phyloP scores from a whole-genome alignment of 306 rosid genomes.

The Castanopsis chinensis region DNA sequence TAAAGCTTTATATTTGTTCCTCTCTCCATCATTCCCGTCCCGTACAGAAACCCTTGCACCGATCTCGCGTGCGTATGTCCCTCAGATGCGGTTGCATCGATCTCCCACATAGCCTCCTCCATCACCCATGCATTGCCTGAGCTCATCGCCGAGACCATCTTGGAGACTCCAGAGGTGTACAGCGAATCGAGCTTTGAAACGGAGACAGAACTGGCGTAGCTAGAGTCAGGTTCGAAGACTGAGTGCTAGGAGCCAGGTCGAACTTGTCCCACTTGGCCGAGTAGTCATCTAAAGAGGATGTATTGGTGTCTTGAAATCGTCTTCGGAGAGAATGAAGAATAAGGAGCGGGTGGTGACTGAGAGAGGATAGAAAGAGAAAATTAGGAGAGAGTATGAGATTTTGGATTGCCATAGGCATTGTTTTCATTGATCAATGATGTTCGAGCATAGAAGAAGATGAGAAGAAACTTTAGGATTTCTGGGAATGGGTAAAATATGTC shows the following conservation, averaged over 20 bases:
- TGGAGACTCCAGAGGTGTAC: conserved; percentile 55
- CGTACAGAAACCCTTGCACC: conserved; percentile 68
- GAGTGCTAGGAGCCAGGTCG: conserved; percentile 93
- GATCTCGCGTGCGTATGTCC: conserved; percentile 71
- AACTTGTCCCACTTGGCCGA: conserved; percentile 88
- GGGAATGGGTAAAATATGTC: too few species aligned
- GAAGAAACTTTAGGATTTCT: too few species aligned
- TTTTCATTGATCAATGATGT: not conserved
- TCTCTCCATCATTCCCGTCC: conserved; percentile 72
- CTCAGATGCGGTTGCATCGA: conserved; percentile 42
- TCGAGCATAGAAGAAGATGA: too few species aligned
- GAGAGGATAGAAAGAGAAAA: conserved; percentile 26
- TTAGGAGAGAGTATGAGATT: conserved; percentile 29
- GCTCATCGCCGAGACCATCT: conserved; percentile 49
- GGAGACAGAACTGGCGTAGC: conserved; percentile 8
- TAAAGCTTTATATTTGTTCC: conserved; percentile 62
- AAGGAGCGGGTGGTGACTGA: conserved; percentile 54
- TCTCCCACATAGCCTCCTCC: conserved; percentile 61
- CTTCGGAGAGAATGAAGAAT: conserved; percentile 74
- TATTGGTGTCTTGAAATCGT: conserved; percentile 54
- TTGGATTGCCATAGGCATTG: conserved; percentile 27
- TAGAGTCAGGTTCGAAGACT: conserved; percentile 59
- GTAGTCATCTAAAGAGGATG: conserved; percentile 17
- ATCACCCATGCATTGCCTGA: conserved; percentile 45
- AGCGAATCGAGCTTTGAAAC: conserved; percentile 22